Base-by-base conservation (phyloP, 345 rosid genomes). In the Populus ilicifolia region DNA sequence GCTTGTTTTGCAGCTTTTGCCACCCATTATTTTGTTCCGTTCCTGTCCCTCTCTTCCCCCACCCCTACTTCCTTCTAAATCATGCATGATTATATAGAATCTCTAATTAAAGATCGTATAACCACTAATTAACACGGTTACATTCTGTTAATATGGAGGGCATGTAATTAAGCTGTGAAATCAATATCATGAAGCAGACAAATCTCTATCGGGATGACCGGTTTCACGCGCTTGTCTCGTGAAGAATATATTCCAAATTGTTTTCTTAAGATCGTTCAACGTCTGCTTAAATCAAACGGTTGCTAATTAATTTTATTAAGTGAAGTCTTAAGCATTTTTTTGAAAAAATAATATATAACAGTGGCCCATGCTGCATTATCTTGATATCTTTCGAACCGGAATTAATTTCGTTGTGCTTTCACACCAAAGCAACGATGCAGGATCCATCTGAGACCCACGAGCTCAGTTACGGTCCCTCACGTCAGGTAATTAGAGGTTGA, bases 1-100 rank as follows among this genome's bases (percentile, higher is more conserved):
- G 76, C 50, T 67, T 69, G 52, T 25, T 59, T 69, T 74, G 84
- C 87, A 80, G 86, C 89, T 78, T 86, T 81, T 75, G 79, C 74
- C 72, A 27, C 74, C 73, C 75, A 27, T 78, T 50, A 39, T 81
- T 75, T 72, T 75, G 68, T 78, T 73, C 73, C 4, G 9, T 78
- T 61, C 36, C 73, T 78, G 75, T 77, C 80, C 83, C 80, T 79
- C 69, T 74, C 33, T 68, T 20, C 70, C 75, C 82, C 80, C 82
- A 64, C 44, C 80, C 59, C 44, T 72, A 69, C 76, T 59, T 14
- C 71, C 23, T 54, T 52, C n/a, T 52, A 61, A 9, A 73, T 4
- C 59, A 50, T 33, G 46, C 56, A 20, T 61, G 66, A 6, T 80
- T 10, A 61, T 29, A 76, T 13, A 38, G 8, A 21, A 35, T 23